Evolutionary conservation across 2,329 filamentous ascomycete species (phyloP), one percentile per base, ranked within the genome.

Genomic region (Fusarium nisikadoi): DNA sequence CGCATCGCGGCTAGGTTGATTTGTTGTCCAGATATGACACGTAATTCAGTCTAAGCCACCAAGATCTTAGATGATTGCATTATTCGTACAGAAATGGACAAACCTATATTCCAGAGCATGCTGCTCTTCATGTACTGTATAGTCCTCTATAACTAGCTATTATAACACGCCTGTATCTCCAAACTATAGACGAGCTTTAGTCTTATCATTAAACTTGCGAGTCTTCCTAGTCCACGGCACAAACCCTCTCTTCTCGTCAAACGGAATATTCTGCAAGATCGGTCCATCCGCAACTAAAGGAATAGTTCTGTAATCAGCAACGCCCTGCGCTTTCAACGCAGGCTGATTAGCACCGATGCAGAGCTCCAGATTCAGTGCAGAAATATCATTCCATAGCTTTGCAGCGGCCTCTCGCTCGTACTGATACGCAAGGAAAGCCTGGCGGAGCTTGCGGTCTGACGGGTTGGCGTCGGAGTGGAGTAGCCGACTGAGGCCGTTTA

Each of bases 371-470:
- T 56, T 70, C 5, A 71, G 5, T 0, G 45, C 62, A 2, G 68
- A 70, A 1, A 70, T 25, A 0, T 70, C 62, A 17, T 71, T 56
- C 67, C 68, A 70, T 4, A 68, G 0, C 9, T 70, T 71, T 4
- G 68, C 68, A 0, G 25, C 41, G 27, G 67, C 25, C 1, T 70
- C 68, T 3, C 62, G 55, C 6, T 55, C 67, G 7, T 66, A 41
- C 13, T 70, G 68, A 8, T 70, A 70, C 6, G 41, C 20, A 2
- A 57, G 25, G 8, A 70, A 71, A 6, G 54, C 36, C 3, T 62
- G 62, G 0, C 55, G 38, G 0, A 70, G 10, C 1, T 68, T 42
- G 10, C 25, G 55, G 1, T 41, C n/a, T 9, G 29, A 36, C 1
- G 68, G 68, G 3, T 67, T 43, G 12, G 62, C n/a, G 3, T 53